phyloP scores from a whole-genome alignment of 257 asterid species.

The Handroanthus guayacan region DNA sequence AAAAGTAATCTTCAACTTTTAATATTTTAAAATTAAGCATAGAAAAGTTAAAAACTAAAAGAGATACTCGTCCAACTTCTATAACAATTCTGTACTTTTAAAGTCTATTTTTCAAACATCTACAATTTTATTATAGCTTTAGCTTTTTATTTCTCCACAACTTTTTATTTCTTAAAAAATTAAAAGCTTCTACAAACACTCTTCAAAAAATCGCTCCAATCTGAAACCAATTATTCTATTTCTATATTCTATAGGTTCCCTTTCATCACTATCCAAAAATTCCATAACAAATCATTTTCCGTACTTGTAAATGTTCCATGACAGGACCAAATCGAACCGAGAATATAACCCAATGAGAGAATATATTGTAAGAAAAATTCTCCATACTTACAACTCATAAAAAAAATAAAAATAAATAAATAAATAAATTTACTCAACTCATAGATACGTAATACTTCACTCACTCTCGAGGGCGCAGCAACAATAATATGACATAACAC shows the following conservation, averaged over 20 bases:
- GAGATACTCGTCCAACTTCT: no score
- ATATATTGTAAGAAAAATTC: neutral
- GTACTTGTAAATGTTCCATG: constrained; percentile 27
- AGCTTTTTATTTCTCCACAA: no score
- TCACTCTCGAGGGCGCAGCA: constrained; percentile 19
- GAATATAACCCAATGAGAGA: neutral
- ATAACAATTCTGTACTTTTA: no score
- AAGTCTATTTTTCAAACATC: no score
- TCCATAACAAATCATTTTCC: neutral
- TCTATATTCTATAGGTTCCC: neutral
- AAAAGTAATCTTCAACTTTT: no score
- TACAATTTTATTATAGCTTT: no score
- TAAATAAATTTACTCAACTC: neutral
- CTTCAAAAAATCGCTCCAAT: no score
- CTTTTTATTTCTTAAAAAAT: no score
- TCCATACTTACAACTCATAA: constrained; percentile 8
- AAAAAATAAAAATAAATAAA: no score
- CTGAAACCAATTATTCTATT: neutral
- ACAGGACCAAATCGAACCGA: neutral
- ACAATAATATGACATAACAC: constrained; percentile 63
- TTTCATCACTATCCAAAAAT: neutral
- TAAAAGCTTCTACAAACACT: no score
- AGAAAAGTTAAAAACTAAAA: no score
- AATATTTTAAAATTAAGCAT: no score
- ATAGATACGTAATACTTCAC: neutral